Evolutionary conservation across 805 yeast genomes (phyloP), one percentile per base, ranked within the genome.

Genomic region (Teunomyces panamensis): DNA sequence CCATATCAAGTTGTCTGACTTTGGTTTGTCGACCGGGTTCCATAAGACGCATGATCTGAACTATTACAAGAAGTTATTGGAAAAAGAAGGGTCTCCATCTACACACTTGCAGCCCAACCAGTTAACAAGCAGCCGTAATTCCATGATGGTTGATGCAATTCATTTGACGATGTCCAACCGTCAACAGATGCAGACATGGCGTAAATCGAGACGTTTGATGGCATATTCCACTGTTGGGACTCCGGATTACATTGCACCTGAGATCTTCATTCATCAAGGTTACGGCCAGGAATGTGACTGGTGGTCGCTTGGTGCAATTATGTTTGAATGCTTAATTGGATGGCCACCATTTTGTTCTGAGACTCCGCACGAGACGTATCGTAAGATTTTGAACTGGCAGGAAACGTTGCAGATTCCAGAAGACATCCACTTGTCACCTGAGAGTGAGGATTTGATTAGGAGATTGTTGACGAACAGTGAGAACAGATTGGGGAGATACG

Each of bases 341-440:
- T 90, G 96, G 96, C 97, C 97, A 24, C 97, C 97, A 42, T 90
- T 90, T 67, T 90, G 97, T 70, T 84, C 94, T 0, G 97, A 90
- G 60, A 87, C 96, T 9, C 96, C 96, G 9, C 96, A 89, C 51
- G 97, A 90, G 56, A 90, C 97, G 0, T 90, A 90, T 67, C 79
- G 91, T 47, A 90, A 91, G 77, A 90, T 90, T 59, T 75, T 90
- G 62, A 88, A 88, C 65, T 90, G 96, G 91, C 89, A 85, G 60
- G 95, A 90, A 61, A 83, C 95, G 1, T 71, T 90, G 59, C 85
- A 82, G 49, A 86, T 90, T 59, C 97, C 97, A 1, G 96, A 89
- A 54, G 97, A 90, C 57, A 84, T 91, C 39, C 97, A 90, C 68
- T 75, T 90, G 44, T 83, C 91, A 24, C 86, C 90, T 1, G 97